Evolutionary conservation across 768 basidiomycete species (phyloP), one percentile per base, ranked within the genome.

Genomic region (Boletus subcaerulescens): DNA sequence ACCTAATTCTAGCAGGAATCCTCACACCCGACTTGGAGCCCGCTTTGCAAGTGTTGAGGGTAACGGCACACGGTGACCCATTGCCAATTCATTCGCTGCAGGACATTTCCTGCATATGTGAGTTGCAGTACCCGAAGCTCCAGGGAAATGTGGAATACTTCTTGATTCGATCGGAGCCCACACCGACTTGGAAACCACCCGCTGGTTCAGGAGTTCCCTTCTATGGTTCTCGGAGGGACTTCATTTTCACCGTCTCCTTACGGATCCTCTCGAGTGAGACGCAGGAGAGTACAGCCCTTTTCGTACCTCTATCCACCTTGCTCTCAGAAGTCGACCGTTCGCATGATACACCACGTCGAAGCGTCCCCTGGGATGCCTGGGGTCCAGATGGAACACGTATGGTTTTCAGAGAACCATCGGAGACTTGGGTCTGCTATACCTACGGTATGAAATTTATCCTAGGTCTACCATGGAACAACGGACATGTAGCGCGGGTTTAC

Each of bases 351-450:
- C 52, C 44, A n/a, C 47, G 49, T 29, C 59, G 52, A 17, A 20
- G 18, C 14, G 45, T 73, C 15, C 5, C 24, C 5, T 75, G 74
- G 73, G 36, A 49, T 3, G 31, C 47, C n/a, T 74, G 73, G 73
- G 73, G 74, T 17, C 69, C 71, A 2, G 18, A 15, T 5, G 55
- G 57, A 36, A 58, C 73, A 4, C 70, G 71, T 40, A 68, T 74
- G 61, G 20, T 72, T 24, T 55, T 35, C 36, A 57, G 66, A 26
- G 58, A 55, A 5, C 64, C 67, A 14, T 68, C 68, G 18, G 67
- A 70, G 6, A 58, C 47, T 14, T 75, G 73, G 74, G 66, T 74
- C 20, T 73, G 73, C 44, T 72, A 68, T 50, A 56, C 70, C 15
- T 70, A 73, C 24, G 74, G 74, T 3, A 67, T 66, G 60, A 73